phyloP scores from a whole-genome alignment of 805 yeast species.

The Wickerhamiella shivajii region DNA sequence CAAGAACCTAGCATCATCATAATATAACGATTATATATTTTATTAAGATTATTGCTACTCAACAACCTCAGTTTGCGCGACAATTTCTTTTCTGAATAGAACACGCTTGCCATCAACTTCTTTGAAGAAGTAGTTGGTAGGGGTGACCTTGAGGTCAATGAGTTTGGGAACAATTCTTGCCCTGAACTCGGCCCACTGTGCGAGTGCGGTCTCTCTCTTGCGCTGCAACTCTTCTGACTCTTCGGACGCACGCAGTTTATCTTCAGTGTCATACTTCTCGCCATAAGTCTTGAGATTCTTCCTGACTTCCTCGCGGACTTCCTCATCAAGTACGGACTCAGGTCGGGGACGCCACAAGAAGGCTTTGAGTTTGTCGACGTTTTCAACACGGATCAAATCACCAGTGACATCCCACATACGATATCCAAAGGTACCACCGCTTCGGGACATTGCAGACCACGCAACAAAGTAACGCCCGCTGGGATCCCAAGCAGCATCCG shows the following conservation, averaged over 20 bases:
- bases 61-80: slow-evolving; percentile 33
- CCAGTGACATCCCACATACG: slow-evolving; percentile 79
- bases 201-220: slow-evolving; percentile 63
- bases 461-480: slow-evolving; percentile 83
- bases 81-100: slow-evolving; percentile 36
- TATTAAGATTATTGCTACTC: background rate
- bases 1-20: background rate
- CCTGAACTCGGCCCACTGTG: slow-evolving; percentile 81
- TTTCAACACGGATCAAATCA: slow-evolving; percentile 54
- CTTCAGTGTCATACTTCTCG: slow-evolving; percentile 86
- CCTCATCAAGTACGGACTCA: slow-evolving; percentile 52
- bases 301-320: slow-evolving; percentile 77
- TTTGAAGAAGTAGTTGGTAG: slow-evolving; percentile 15
- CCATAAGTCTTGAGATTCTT: slow-evolving; percentile 79
- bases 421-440: slow-evolving; percentile 74
- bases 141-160: slow-evolving; percentile 15
- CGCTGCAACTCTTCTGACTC: slow-evolving; percentile 81
- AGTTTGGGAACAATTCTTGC: slow-evolving; percentile 33
- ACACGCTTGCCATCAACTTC: slow-evolving; percentile 16
- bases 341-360: slow-evolving; percentile 98
- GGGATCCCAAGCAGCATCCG: slow-evolving; percentile 87
- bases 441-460: slow-evolving; percentile 79
- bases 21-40: slow-evolving; percentile 5
- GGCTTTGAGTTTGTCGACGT: slow-evolving; percentile 64
- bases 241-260: slow-evolving; percentile 89